A percentile compares a stretch with the other conserved stretches of the same genome.
These are phyloP conservation scores for Fagopyrum homotropicum DNA, from an alignment of 148 eudicot species.

Conservation along the genomic window DNA sequence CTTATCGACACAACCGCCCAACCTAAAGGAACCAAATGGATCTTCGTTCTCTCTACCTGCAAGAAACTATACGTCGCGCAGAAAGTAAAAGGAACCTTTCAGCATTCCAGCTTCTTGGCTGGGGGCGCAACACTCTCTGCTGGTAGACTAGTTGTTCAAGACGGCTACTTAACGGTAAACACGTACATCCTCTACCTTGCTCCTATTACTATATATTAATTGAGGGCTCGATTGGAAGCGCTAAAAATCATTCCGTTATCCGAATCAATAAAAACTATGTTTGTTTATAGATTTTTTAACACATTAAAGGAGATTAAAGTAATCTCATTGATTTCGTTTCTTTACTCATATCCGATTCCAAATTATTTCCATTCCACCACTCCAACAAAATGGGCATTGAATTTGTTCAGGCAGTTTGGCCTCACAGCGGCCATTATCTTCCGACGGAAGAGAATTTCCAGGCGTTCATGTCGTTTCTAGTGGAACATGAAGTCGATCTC, in stretches of 20 bases:
- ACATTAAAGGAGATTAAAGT: too few species aligned
- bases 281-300: too few species aligned
- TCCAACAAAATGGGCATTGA: too few species aligned
- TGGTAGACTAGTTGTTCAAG: conserved; percentile 51
- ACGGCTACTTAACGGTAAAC: conserved; percentile 55
- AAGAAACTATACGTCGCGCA: conserved; percentile 51
- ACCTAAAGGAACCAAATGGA: conserved; percentile 55
- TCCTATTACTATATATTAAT: too few species aligned
- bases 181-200: too few species aligned
- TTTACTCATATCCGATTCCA: too few species aligned
- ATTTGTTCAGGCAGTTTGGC: conserved; percentile 62
- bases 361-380: too few species aligned
- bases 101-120: conserved; percentile 80
- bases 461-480: conserved; percentile 60
- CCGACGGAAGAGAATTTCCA: conserved; percentile 84
- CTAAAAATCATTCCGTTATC: too few species aligned
- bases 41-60: conserved; percentile 64
- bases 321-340: too few species aligned
- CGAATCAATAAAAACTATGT: too few species aligned
- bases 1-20: conserved; percentile 43
- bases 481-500: conserved; percentile 52
- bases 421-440: conserved; percentile 90
- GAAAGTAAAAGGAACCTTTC: conserved; percentile 63
- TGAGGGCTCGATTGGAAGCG: too few species aligned
- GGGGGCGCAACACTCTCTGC: conserved; percentile 88